Conservation (phyloP, 345 rosid species). For the Citrus trifoliata region DNA sequence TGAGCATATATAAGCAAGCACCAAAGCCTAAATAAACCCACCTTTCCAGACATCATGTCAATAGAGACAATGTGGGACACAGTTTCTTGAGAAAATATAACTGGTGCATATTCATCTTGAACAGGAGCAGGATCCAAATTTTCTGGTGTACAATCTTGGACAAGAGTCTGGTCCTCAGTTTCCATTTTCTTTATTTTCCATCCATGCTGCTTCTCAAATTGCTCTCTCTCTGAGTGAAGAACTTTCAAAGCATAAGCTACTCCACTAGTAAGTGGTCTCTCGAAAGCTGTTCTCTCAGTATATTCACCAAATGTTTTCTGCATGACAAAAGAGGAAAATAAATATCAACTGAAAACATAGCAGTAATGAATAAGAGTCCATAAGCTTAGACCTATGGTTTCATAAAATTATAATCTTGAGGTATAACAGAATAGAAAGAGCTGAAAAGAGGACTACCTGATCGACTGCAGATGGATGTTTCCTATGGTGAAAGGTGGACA, state of each 20-base stretch:
- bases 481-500: constrained; percentile 95
- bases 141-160: constrained; percentile 74
- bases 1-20: background rate
- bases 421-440: background rate
- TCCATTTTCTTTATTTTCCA: constrained; percentile 96
- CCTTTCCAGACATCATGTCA: constrained; percentile 99
- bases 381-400: background rate
- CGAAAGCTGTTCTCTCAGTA: constrained; percentile 92
- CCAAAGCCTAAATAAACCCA: constrained; percentile 23
- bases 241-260: constrained; percentile 98
- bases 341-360: background rate
- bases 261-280: constrained; percentile 98
- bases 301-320: constrained; percentile 91
- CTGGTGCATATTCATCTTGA: constrained; percentile 96
- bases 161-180: constrained; percentile 79
- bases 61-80: constrained; percentile 93
- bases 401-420: background rate
- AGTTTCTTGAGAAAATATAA: constrained; percentile 89
- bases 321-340: constrained; percentile 13
- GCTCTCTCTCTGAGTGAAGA: constrained; percentile 72
- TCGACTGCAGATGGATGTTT: constrained; percentile 85
- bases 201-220: constrained; percentile 72
- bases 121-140: constrained; percentile 88
- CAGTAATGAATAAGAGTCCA: background rate
- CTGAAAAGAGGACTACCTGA: constrained; percentile 58